Conservation (phyloP, 2,329 filamentous ascomycete species). For the Fusarium subtropicale region DNA sequence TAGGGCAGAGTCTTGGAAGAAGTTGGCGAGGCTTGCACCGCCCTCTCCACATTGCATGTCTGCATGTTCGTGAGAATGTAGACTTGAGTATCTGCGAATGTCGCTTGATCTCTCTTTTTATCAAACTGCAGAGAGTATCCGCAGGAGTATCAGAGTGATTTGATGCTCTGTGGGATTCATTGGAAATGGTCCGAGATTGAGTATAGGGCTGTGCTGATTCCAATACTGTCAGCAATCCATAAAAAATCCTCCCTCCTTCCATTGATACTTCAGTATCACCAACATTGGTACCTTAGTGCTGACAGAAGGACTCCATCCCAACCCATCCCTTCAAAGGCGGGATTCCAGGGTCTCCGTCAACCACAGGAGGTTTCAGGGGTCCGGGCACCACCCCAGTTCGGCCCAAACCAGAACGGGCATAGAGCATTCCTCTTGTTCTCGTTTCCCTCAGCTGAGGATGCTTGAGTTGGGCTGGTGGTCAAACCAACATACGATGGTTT, state of each 20-base stretch:
- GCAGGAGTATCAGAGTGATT: not conserved
- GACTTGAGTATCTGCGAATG: not conserved
- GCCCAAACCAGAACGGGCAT: constrained; percentile 17
- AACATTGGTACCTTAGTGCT: constrained; percentile 23
- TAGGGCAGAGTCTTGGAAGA: constrained; percentile 34
- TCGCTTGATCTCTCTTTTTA: not conserved
- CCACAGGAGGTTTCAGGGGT: constrained; percentile 26
- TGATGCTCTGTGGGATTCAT: not conserved
- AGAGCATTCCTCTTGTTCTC: constrained; percentile 14
- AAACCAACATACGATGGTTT: not conserved
- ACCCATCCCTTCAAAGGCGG: constrained; percentile 10
- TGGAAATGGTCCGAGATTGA: not conserved
- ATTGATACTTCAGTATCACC: constrained; percentile 10
- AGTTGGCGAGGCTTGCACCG: constrained; percentile 25
- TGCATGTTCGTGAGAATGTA: constrained; percentile 6
- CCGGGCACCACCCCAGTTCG: constrained; percentile 14
- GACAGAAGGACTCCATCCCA: constrained; percentile 15
- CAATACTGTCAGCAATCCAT: not conserved
- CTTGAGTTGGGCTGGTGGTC: constrained; percentile 16
- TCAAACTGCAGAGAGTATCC: not conserved
- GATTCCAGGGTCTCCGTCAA: constrained; percentile 26
- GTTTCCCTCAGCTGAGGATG: constrained; percentile 24
- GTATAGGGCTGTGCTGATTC: not conserved
- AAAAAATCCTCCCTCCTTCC: not conserved
- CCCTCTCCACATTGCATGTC: constrained; percentile 22